Conservation (phyloP, 148 eudicot genomes). For the Polygonum maritimum region DNA sequence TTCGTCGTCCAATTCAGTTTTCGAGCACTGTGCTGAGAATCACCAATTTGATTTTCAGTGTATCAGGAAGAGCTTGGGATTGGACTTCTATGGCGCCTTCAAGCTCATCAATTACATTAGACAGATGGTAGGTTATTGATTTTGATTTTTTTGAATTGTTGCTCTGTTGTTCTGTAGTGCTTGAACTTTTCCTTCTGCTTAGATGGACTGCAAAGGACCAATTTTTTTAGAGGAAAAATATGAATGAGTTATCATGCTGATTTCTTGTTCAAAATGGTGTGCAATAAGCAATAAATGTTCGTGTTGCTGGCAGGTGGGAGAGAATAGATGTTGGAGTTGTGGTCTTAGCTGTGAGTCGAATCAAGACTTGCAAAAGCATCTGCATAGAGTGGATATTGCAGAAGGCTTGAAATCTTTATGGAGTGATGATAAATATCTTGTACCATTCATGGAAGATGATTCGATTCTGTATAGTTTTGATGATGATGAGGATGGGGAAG, state of each 20-base stretch:
- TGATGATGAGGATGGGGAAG: slow-evolving; percentile 57
- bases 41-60: slow-evolving; percentile 52
- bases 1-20: slow-evolving; percentile 27
- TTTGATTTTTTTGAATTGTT: not conserved
- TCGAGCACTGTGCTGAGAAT: slow-evolving; percentile 42
- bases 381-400: slow-evolving; percentile 30
- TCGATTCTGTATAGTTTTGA: slow-evolving; percentile 68
- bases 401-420: slow-evolving; percentile 35
- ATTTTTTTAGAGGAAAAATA: not conserved
- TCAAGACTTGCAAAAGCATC: slow-evolving; percentile 47
- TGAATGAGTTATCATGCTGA: not conserved
- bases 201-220: slow-evolving; percentile 1
- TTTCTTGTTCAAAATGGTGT: not conserved
- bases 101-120: slow-evolving; percentile 85
- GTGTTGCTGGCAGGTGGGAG: slow-evolving; percentile 43
- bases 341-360: slow-evolving; percentile 31
- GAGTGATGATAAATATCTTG: slow-evolving; percentile 74
- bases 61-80: slow-evolving; percentile 29
- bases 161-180: not conserved
- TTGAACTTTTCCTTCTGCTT: not conserved
- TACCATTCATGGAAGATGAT: slow-evolving; percentile 72
- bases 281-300: not conserved
- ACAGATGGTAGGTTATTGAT: slow-evolving; percentile 17
- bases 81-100: slow-evolving; percentile 74
- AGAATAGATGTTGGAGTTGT: slow-evolving; percentile 69